Evolutionary conservation across 2,329 filamentous ascomycete species (phyloP).

Genomic region (Alternaria solani): DNA sequence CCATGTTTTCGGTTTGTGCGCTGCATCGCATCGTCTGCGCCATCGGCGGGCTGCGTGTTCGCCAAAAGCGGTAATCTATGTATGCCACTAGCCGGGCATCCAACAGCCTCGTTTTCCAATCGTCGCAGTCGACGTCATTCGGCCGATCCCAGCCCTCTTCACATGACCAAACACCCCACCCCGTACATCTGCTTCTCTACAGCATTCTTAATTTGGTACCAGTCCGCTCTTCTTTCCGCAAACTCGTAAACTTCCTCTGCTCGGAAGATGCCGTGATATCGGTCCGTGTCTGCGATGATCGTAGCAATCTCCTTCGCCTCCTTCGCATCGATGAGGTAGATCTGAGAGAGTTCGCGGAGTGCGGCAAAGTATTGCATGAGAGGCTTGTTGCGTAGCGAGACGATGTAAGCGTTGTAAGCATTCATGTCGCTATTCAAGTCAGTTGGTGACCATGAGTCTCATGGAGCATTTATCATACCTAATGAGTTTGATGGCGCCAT

Average conservation of each 20-base stretch:
- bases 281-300: constrained; percentile 89
- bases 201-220: constrained; percentile 86
- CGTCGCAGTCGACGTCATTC: constrained; percentile 10
- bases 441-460: neutral
- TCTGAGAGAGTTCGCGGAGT: constrained; percentile 89
- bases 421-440: constrained; percentile 78
- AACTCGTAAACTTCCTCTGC: constrained; percentile 98
- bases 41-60: constrained; percentile 16
- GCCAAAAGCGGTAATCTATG: constrained; percentile 25
- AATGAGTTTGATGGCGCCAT: constrained; percentile 90
- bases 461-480: constrained; percentile 54
- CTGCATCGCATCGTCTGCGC: constrained; percentile 18
- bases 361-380: constrained; percentile 90
- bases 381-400: constrained; percentile 81
- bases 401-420: constrained; percentile 85
- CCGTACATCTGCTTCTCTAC: constrained; percentile 99
- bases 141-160: constrained; percentile 19
- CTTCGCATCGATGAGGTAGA: constrained; percentile 86
- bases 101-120: constrained; percentile 11
- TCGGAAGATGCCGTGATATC: constrained; percentile 90
- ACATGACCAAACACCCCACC: constrained; percentile 88
- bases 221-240: constrained; percentile 90
- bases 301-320: constrained; percentile 95
- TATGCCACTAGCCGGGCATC: constrained; percentile 11
- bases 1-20: neutral